Base-by-base conservation (phyloP, 2,329 filamentous ascomycete genomes). In the Colletotrichum cuscutae region DNA sequence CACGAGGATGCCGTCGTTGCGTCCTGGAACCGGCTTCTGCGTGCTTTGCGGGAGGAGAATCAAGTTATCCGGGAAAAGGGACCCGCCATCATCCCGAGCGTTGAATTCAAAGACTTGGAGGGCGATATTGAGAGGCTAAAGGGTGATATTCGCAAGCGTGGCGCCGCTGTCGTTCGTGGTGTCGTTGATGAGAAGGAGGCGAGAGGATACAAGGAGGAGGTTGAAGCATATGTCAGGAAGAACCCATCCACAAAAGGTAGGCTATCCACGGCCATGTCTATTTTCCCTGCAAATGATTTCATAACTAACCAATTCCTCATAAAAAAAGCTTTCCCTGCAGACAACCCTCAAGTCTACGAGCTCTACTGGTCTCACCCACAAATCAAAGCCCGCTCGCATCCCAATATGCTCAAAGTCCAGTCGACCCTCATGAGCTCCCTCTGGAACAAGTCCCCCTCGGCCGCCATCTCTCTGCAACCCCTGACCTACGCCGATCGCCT, bases 321-420 rank as follows among this genome's bases (percentile, higher is more conserved):
- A 19, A 42, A 15, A 26, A 26, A 52, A 88, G 92, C 90, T 2
- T 95, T 94, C 74, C 93, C 92, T 0, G 81, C 87, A 0, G 83
- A 92, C 58, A 86, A 91, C 54, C 92, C 92, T 0, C 90, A 93
- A 57, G 92, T 95, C 6, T 94, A 90, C 77, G 93, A 95, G 79
- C 84, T 95, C 1, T 95, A 95, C 82, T 95, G 93, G 93, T 92
- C 92, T 0, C 85, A 86, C 1, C 85, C 91, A 1, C 93, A 95
- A 79, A 84, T 93, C 56, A 87, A 88, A 75, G 93, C 92, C 4
- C 88, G 93, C n/a, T 83, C 87, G 0, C 91, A 95, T 78, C 88
- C 90, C 0, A 89, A 90, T 72, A 81, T 95, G 74, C 82, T 95
- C 24, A 79, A 82, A 26, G 85, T 89, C 0, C 93, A 95, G 76